A percentile compares a stretch with the other conserved stretches of the same genome.
Evolutionary conservation across 2,329 filamentous ascomycete species (phyloP).

Genomic region (Aquanectria penicillioides): DNA sequence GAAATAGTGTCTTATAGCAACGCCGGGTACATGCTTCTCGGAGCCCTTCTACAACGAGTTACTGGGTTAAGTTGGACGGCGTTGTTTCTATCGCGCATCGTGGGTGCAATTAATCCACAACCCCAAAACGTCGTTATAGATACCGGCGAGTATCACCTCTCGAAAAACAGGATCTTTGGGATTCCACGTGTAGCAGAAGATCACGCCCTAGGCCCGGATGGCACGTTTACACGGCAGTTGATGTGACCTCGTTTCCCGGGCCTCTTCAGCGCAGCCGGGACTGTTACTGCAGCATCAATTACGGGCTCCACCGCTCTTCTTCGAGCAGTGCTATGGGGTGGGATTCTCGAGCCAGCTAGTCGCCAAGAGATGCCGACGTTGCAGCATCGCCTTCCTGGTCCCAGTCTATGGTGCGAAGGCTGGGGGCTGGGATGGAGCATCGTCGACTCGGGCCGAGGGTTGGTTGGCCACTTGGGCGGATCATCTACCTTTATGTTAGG

Average conservation of each 20-base stretch:
- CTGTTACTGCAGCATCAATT: not conserved
- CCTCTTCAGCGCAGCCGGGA: not conserved
- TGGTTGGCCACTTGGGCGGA: conserved; percentile 1
- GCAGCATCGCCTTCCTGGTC: conserved; percentile 1
- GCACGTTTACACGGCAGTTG: not conserved
- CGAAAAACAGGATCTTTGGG: too few species aligned
- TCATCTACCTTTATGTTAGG: conserved; percentile 3
- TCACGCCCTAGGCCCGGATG: not conserved
- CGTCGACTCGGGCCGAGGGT: not conserved
- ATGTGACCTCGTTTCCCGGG: conserved; percentile 7
- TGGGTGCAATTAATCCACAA: not conserved
- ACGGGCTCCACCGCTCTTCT: not conserved
- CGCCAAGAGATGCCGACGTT: not conserved
- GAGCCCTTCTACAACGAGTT: not conserved
- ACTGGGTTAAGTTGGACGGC: not conserved
- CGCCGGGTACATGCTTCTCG: conserved; percentile 2
- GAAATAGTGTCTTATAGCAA: conserved; percentile 16
- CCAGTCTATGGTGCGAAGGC: conserved; percentile 6
- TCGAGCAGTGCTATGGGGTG: not conserved
- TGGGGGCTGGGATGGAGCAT: conserved; percentile 10
- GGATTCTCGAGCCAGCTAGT: not conserved
- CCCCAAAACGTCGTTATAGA: not conserved
- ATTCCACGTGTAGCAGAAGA: conserved; percentile 13
- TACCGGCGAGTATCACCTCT: not conserved
- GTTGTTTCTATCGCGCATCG: not conserved